Percentiles rank a stretch among this genome's conserved stretches.
Conservation (phyloP, 257 asterid genomes). For the Striga asiatica region DNA sequence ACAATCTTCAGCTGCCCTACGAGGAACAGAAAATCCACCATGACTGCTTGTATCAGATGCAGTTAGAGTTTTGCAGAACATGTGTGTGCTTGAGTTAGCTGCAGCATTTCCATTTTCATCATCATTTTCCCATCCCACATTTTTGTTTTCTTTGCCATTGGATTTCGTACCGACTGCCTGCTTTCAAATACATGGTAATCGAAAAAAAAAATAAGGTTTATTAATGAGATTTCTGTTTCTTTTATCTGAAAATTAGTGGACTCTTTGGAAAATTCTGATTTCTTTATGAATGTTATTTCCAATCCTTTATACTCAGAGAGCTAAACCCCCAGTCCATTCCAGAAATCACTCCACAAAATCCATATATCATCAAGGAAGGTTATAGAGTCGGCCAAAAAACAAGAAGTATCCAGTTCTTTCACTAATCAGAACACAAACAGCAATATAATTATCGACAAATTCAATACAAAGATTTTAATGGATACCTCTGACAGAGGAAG, state of each 20-base stretch:
- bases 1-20: slow-evolving; percentile 85
- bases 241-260: not conserved
- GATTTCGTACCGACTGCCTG: slow-evolving; percentile 29
- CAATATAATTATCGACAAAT: not conserved
- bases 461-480: not conserved
- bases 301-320: not conserved
- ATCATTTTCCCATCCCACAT: slow-evolving; percentile 32
- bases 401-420: not conserved
- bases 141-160: slow-evolving; percentile 40
- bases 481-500: slow-evolving; percentile 55
- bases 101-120: slow-evolving; percentile 30
- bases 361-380: no score
- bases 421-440: not conserved
- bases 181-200: not conserved
- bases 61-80: slow-evolving; percentile 75
- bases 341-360: no score
- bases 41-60: slow-evolving; percentile 76
- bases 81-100: slow-evolving; percentile 46
- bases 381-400: no score
- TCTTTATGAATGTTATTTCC: no score
- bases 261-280: not conserved
- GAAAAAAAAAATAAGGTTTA: not conserved
- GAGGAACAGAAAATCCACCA: slow-evolving; percentile 81
- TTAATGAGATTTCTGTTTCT: not conserved
- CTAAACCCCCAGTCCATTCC: no score